A percentile compares a stretch with the other conserved stretches of the same genome.
phyloP scores from a whole-genome alignment of 2,329 filamentous ascomycete species.

The Geosmithia morbida region DNA sequence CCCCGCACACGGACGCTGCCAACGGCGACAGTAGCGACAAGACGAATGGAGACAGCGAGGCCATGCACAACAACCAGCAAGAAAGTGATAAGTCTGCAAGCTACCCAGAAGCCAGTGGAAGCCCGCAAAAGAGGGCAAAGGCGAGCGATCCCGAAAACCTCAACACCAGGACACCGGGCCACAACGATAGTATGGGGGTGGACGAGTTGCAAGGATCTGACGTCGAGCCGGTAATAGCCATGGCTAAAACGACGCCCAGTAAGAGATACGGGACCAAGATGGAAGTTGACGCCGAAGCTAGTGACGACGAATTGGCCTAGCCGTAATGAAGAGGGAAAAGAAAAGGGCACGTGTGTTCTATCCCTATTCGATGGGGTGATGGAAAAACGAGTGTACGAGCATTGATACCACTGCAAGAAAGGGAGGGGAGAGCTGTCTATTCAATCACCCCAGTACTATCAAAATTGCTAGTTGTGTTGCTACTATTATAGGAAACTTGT shows the following conservation, averaged over 20 bases:
- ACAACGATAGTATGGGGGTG: conserved; percentile 1
- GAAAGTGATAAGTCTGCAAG: background rate
- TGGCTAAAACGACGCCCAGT: background rate
- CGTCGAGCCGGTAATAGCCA: background rate
- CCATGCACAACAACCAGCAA: background rate
- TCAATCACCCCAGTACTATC: too few species aligned
- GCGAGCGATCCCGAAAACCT: background rate
- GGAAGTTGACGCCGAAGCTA: background rate
- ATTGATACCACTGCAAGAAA: too few species aligned
- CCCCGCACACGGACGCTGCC: background rate
- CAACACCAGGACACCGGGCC: background rate
- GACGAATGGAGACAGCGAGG: background rate
- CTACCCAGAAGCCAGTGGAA: background rate
- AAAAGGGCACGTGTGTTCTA: too few species aligned
- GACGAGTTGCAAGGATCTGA: conserved; percentile 3
- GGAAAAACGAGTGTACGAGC: too few species aligned
- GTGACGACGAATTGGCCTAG: conserved; percentile 1
- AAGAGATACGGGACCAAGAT: background rate
- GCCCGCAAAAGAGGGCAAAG: background rate
- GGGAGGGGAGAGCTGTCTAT: too few species aligned
- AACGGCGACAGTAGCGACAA: background rate
- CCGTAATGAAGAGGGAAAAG: background rate
- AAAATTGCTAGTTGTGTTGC: too few species aligned
- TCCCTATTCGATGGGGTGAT: background rate
- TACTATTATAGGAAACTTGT: too few species aligned